Base-by-base conservation (phyloP, 2,329 filamentous ascomycete species). In the Phyllosticta paracitricarpa region DNA sequence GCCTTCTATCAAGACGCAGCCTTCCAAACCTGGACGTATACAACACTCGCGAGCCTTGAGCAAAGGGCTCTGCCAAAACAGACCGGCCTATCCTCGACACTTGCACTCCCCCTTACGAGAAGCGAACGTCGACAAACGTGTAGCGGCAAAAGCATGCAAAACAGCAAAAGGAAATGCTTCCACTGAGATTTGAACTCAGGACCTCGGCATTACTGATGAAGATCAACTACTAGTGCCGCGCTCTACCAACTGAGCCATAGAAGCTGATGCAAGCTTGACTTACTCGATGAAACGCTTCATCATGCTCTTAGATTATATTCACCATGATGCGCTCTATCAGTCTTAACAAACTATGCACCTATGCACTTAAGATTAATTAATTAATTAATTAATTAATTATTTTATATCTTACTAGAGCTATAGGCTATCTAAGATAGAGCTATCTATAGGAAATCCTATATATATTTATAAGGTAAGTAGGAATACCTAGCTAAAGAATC, bases 161-260 rank as follows among this genome's bases (percentile, higher is more conserved):
- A 56, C 4, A 10, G n/a, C 40, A 61, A 61, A 61, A 61, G 17
- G 33, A 51, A 35, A 6, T 61, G 58, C 58, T 61, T 56, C 58
- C 58, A 61, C 58, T 61, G 58, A 61, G 58, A 61, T 61, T 61
- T 61, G 58, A 61, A 61, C 58, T 61, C 58, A 61, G 58, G 58
- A 61, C 58, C 58, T 61, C 58, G 58, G 58, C 58, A 61, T 61
- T 7, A n/a, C 57, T 54, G 51, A 48, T 19, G 22, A 17, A 9
- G 14, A 40, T 19, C 51, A 54, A 19, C 8, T 61, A 61, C 58
- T 61, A 61, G 58, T 61, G 58, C 58, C 58, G 58, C 58, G 58
- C 58, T 59, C 58, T 59, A 59, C 58, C 58, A 59, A 59, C 58
- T 59, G 58, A 59, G 58, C 58, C 58, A 59, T 59, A 59, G 58